Evolutionary conservation across 352 stramenopile species (phyloP).

Genomic region (Globisporangium echinulatum): DNA sequence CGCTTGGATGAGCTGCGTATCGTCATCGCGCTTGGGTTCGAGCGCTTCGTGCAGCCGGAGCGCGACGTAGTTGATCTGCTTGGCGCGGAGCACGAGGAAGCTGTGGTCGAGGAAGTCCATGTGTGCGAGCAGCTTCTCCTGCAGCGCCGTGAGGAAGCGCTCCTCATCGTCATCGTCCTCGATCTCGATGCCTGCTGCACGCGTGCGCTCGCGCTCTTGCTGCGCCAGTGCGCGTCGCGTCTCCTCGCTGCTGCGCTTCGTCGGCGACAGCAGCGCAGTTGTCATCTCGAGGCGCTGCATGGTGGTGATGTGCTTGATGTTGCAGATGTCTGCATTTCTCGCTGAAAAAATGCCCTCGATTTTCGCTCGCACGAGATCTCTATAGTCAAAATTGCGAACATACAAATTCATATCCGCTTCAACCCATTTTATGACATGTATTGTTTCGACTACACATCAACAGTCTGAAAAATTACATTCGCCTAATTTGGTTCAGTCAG

Average conservation of each 20-base stretch:
- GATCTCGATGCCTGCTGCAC: conserved; percentile 32
- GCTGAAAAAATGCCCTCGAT: too few species aligned
- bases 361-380: too few species aligned
- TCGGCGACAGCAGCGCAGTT: conserved; percentile 34
- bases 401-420: too few species aligned
- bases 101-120: conserved; percentile 32
- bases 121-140: conserved; percentile 65
- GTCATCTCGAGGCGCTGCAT: conserved; percentile 64
- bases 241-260: conserved; percentile 14
- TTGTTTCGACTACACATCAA: too few species aligned
- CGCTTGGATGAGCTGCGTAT: conserved; percentile 57
- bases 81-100: conserved; percentile 61
- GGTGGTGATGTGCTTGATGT: not conserved
- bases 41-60: conserved; percentile 66
- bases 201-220: conserved; percentile 6
- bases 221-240: conserved; percentile 2
- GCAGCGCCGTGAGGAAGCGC: conserved; percentile 52
- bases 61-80: conserved; percentile 64
- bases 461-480: too few species aligned
- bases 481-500: too few species aligned
- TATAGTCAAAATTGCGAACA: too few species aligned
- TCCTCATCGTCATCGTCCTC: conserved; percentile 43
- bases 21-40: conserved; percentile 56
- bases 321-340: too few species aligned
- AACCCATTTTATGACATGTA: too few species aligned